Evolutionary conservation across 2,329 filamentous ascomycete genomes (phyloP).

Genomic region (Colletotrichum spinosum): DNA sequence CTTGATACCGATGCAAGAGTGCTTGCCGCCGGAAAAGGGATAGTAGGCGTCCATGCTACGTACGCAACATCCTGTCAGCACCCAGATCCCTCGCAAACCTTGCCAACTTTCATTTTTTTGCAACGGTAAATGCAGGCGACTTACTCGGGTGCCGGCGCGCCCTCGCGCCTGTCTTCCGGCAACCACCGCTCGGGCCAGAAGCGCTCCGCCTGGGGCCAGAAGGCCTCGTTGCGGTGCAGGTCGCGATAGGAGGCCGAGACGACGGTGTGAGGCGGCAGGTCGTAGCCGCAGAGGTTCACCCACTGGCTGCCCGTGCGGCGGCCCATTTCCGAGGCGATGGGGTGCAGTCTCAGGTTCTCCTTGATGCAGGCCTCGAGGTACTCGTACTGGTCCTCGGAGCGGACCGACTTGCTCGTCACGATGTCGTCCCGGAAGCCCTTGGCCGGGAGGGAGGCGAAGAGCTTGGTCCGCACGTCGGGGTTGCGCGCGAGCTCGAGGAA

Average conservation of each 20-base stretch:
- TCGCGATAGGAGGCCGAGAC: slow-evolving; percentile 35
- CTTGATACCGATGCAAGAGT: slow-evolving; percentile 43
- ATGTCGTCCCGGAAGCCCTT: slow-evolving; percentile 22
- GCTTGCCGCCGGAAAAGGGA: slow-evolving; percentile 40
- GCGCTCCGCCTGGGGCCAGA: slow-evolving; percentile 29
- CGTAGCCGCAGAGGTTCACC: slow-evolving; percentile 32
- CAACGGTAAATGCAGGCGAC: background rate
- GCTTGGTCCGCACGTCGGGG: slow-evolving; percentile 38
- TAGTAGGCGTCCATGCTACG: slow-evolving; percentile 34
- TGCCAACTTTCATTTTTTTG: too few species aligned
- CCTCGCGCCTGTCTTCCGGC: slow-evolving; percentile 25
- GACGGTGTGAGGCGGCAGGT: slow-evolving; percentile 34
- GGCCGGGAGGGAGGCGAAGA: slow-evolving; percentile 30
- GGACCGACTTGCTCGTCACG: slow-evolving; percentile 29
- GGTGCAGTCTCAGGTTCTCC: slow-evolving; percentile 81
- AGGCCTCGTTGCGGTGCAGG: slow-evolving; percentile 31
- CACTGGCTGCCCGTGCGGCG: slow-evolving; percentile 33
- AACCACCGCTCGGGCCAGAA: slow-evolving; percentile 35
- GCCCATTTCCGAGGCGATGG: slow-evolving; percentile 47
- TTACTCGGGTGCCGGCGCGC: slow-evolving; percentile 28
- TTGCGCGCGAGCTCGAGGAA: slow-evolving; percentile 43
- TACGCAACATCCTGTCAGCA: background rate
- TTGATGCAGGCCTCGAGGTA: slow-evolving; percentile 84
- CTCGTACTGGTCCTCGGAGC: slow-evolving; percentile 13
- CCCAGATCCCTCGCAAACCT: background rate